Conservation (phyloP, 2,329 filamentous ascomycete genomes). For the Aureobasidium subglaciale region DNA sequence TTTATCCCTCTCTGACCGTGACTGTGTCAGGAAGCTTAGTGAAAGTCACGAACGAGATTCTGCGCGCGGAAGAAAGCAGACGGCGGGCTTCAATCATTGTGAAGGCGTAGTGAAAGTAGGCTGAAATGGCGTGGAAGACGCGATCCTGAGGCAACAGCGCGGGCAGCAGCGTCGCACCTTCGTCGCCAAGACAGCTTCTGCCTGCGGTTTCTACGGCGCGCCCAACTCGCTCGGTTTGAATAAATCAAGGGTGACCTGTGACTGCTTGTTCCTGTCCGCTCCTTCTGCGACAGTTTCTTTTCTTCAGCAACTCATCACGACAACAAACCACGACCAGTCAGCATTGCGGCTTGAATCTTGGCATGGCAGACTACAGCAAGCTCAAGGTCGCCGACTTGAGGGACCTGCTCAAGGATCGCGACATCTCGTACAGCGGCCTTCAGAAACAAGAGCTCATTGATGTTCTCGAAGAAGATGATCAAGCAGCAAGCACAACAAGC, state of each 20-base stretch:
- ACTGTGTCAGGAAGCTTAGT: too few relatives aligned
- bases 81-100: too few relatives aligned
- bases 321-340: background rate
- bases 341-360: too few relatives aligned
- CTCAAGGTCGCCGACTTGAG: conserved; percentile 35
- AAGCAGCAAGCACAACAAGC: background rate
- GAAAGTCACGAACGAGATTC: too few relatives aligned
- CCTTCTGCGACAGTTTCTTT: background rate
- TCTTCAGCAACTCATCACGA: background rate
- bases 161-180: conserved; percentile 15
- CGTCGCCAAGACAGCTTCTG: conserved; percentile 1
- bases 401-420: conserved; percentile 33
- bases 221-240: background rate
- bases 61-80: too few relatives aligned
- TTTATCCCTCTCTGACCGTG: too few relatives aligned
- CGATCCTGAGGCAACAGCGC: conserved; percentile 10
- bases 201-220: background rate
- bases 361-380: conserved; percentile 39
- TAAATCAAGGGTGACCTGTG: background rate
- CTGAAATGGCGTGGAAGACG: background rate
- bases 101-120: background rate
- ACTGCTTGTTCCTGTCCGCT: too few relatives aligned
- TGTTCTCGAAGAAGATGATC: conserved; percentile 29
- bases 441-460: conserved; percentile 37
- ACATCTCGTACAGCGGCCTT: conserved; percentile 34